Percentiles rank a stretch among this genome's conserved stretches.
phyloP scores from a whole-genome alignment of 192 early-diverging fungal species.

The Umbelopsis isabellina region DNA sequence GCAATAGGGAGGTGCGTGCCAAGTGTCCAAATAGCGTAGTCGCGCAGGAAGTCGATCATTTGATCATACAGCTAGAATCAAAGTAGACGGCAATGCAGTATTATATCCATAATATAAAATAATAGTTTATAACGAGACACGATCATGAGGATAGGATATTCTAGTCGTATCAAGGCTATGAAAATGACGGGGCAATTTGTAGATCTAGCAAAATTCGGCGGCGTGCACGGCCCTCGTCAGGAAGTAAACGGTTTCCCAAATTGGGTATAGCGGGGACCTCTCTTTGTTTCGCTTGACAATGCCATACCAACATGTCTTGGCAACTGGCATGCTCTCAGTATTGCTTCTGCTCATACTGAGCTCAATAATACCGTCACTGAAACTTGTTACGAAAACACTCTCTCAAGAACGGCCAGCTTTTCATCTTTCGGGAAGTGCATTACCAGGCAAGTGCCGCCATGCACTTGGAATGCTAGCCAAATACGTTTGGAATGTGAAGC shows the following conservation, averaged over 20 bases:
- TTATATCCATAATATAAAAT: too few relatives aligned
- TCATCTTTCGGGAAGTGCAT: too few relatives aligned
- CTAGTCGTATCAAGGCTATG: too few relatives aligned
- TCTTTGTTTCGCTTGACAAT: slow-evolving; percentile 16
- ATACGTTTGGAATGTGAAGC: too few relatives aligned
- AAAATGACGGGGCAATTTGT: too few relatives aligned
- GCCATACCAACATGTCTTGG: slow-evolving; percentile 5
- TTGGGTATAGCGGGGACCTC: neutral
- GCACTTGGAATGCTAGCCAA: too few relatives aligned
- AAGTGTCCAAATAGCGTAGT: slow-evolving; percentile 51
- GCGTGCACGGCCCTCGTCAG: too few relatives aligned
- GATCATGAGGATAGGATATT: too few relatives aligned
- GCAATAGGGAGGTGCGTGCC: slow-evolving; percentile 40
- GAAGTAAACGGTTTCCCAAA: neutral
- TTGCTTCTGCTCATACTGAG: neutral
- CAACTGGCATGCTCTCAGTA: neutral
- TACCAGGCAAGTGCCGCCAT: too few relatives aligned
- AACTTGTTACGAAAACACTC: too few relatives aligned
- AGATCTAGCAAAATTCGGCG: too few relatives aligned
- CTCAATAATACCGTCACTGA: neutral
- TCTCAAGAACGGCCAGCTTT: neutral
- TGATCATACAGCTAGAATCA: slow-evolving; percentile 41
- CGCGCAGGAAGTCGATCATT: slow-evolving; percentile 49
- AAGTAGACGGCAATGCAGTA: slow-evolving; percentile 25
- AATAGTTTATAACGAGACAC: neutral